A percentile compares a stretch with the other conserved stretches of the same genome.
Evolutionary conservation across 2,329 filamentous ascomycete species (phyloP).

Genomic region (Aspergillus sp.): DNA sequence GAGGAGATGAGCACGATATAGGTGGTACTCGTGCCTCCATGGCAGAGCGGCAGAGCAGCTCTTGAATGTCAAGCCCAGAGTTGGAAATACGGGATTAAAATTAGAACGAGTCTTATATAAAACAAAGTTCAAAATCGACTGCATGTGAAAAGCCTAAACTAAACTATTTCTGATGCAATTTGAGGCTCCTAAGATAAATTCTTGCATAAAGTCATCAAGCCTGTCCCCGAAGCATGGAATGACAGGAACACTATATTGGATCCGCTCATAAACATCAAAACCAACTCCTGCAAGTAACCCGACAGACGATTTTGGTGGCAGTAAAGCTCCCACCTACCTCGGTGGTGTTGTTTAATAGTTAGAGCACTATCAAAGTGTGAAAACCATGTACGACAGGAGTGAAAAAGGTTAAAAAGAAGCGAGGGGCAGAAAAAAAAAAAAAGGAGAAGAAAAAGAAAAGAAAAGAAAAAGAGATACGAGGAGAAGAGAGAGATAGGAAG

Average conservation of each 20-base stretch:
- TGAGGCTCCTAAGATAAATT: not conserved
- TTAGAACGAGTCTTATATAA: no score
- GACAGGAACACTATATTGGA: not conserved
- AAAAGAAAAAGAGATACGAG: no score
- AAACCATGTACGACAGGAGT: no score
- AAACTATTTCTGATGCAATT: constrained; percentile 1
- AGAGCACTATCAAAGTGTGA: no score
- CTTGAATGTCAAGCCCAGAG: no score
- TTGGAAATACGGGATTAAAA: no score
- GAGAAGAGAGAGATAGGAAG: not conserved
- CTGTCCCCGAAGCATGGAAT: not conserved
- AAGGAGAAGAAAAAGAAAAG: not conserved
- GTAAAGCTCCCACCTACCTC: not conserved
- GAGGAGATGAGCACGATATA: constrained; percentile 77
- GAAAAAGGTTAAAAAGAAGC: not conserved
- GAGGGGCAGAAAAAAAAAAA: constrained; percentile 2
- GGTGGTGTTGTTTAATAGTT: not conserved
- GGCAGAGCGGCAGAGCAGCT: constrained; percentile 49
- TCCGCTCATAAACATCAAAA: not conserved
- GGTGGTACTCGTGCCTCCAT: constrained; percentile 58
- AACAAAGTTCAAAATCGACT: not conserved
- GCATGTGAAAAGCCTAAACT: not conserved
- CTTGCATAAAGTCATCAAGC: not conserved
- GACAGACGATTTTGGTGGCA: not conserved
- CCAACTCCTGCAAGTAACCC: not conserved